These are phyloP conservation scores for Vanderwaltozyma verrucispora DNA, from an alignment of 805 yeast species.

Conservation along the genomic window DNA sequence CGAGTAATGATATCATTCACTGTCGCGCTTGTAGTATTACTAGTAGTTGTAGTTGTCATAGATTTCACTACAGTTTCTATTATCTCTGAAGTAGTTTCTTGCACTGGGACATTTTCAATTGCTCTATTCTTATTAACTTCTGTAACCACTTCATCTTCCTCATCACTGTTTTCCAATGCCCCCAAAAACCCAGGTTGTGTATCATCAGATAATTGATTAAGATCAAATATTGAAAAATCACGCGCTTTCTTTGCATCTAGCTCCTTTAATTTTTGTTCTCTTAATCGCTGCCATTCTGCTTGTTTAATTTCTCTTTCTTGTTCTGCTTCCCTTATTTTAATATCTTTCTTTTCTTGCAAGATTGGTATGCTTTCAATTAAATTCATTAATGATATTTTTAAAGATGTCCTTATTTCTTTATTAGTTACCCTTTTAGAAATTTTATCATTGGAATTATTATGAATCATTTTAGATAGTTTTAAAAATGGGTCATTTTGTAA, in stretches of 20 bases:
- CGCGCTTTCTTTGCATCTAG: conserved; percentile 1
- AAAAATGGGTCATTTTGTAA: conserved; percentile 22
- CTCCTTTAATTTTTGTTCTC: conserved; percentile 20
- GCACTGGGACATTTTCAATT: no score
- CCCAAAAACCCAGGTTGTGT: conserved; percentile 25
- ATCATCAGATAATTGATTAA: conserved; percentile 18
- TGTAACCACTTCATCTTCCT: neutral
- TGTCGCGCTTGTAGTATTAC: no score
- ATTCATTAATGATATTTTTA: conserved; percentile 12
- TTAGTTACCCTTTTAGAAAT: conserved; percentile 4
- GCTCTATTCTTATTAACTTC: no score
- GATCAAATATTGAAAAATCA: conserved; percentile 11
- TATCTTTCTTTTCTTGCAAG: conserved; percentile 11
- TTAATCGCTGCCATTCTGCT: conserved; percentile 17
- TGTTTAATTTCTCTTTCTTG: conserved; percentile 21
- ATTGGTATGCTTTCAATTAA: conserved; percentile 10
- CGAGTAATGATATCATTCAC: no score
- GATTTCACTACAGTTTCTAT: no score
- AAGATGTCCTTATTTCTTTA: conserved; percentile 4
- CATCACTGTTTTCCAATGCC: conserved; percentile 2
- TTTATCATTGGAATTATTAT: conserved; percentile 5
- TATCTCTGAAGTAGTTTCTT: no score
- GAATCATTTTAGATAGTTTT: conserved; percentile 9
- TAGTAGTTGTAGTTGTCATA: no score
- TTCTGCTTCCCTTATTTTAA: conserved; percentile 25